A percentile compares a stretch with the other conserved stretches of the same genome.
These are phyloP conservation scores for Penicillium sp. DNA, from an alignment of 2,329 filamentous ascomycete species.

Conservation along the genomic window DNA sequence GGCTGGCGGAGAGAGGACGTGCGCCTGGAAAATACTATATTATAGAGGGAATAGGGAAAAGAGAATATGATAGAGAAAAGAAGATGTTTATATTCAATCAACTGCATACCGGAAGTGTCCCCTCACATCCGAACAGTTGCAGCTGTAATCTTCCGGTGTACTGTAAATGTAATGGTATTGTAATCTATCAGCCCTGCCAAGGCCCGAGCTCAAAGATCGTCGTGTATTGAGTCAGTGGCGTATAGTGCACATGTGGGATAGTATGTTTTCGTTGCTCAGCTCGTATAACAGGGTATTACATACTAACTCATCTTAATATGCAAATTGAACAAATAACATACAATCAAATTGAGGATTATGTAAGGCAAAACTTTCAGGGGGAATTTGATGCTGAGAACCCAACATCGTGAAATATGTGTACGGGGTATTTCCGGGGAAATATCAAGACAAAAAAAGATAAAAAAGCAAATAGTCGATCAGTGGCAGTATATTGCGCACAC, in stretches of 20 bases:
- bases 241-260: too few species aligned
- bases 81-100: background rate
- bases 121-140: background rate
- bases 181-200: background rate
- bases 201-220: background rate
- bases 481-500: background rate
- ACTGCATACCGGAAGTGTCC: background rate
- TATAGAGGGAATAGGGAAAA: background rate
- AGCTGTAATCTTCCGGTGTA: background rate
- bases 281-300: background rate
- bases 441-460: conserved; percentile 11
- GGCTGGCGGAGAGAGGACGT: conserved; percentile 16
- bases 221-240: background rate
- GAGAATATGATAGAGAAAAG: background rate
- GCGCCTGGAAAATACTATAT: background rate
- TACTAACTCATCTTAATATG: too few species aligned
- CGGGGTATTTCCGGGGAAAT: conserved; percentile 3
- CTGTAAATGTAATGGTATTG: background rate
- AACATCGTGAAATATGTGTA: conserved; percentile 8
- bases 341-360: conserved; percentile 1
- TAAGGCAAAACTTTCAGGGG: conserved; percentile 4
- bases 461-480: background rate
- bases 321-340: background rate
- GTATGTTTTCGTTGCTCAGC: too few species aligned
- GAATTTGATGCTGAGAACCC: conserved; percentile 8